Evolutionary conservation across 805 yeast genomes (phyloP), one percentile per base, ranked within the genome.

Genomic region (Citeromyces matritensis): DNA sequence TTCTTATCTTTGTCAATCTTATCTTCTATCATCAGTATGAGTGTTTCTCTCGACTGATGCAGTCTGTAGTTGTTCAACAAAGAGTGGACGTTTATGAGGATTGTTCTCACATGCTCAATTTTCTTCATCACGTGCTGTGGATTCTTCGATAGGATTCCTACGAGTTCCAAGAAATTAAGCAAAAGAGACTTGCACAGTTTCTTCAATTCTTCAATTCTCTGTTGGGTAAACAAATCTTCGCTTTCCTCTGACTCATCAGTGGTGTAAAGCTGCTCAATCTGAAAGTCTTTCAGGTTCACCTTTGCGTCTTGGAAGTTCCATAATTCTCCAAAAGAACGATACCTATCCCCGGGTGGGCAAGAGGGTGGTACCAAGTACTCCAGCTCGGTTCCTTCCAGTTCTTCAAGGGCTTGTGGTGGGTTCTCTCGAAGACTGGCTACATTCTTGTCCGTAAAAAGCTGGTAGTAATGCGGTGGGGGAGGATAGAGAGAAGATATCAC

Each of bases 41-140:
- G 60, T 31, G 86, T 76, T 45, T 91, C 98, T 32, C 96, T 63
- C 3, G 94, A 79, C 48, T 91, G 98, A 52, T 91, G 97, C 3
- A 96, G 91, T 37, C 98, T 63, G 53, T 91, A 91, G 32, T 86
- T 85, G 49, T 91, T 91, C 36, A 91, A 57, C 24, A 91, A 57
- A 50, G 91, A 97, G 49, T 91, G 96, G 39, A 91, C 74, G 47
- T 91, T 91, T 47, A 88, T 78, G 32, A 91, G 57, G 8, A 88
- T 73, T 9, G 78, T 65, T 39, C 93, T 69, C 25, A 91, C 70
- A 40, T 83, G 73, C 39, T 85, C 94, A 17, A 85, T 69, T 43
- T 83, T 80, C 5, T 54, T 50, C 30, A 53, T 54, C 33, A 64
- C 65, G 32, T 68, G 58, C 14, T 67, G 65, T 1, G 98, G 96